Evolutionary conservation across 2,329 filamentous ascomycete species (phyloP), one percentile per base, ranked within the genome.

Genomic region (Talaromyces rugulosus): DNA sequence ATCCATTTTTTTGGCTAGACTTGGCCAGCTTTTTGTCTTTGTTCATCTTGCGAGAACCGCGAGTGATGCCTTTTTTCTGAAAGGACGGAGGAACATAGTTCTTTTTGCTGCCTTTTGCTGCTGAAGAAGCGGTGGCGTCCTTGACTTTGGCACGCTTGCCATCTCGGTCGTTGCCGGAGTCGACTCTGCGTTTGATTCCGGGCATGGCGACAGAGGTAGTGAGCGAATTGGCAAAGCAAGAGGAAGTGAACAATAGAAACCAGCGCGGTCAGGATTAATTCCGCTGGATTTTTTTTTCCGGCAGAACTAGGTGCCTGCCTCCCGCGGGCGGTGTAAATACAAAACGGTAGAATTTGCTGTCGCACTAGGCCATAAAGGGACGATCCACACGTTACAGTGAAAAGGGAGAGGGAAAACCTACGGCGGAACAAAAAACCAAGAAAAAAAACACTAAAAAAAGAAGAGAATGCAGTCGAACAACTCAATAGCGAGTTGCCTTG

Each of bases 71-170:
- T 27, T 62, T 62, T 30, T 62, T 64, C 59, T 60, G 50, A 47
- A 56, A 59, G 8, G 57, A 11, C 55, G 55, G 51, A 30, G 59
- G 62, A 30, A 50, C 9, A 56, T 57, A 56, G 60, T 60, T 61
- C 36, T 60, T 42, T 54, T 62, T 64, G 36, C 33, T 40, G 28
- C 55, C 59, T 42, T 59, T 62, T 44, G 53, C 30, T 40, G 56
- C 54, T 31, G 62, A 47, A 18, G 50, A 16, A 58, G 56, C 33
- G 65, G 59, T 28, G 65, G 59, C 69, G 62, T 69, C 67, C 64
- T 73, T 75, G 47, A 69, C 71, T 65, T 78, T 78, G 63, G 70
- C 76, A 61, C 75, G 74, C 66, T 78, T 78, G 61, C 75, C 74
- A 67, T 72, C 73, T 67, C 73, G 71, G 53, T 75, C 74, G 50